A percentile compares a stretch with the other conserved stretches of the same genome.
phyloP scores from a whole-genome alignment of 371 early-diverging fungal genomes.

The Lichtheimia ramosa region DNA sequence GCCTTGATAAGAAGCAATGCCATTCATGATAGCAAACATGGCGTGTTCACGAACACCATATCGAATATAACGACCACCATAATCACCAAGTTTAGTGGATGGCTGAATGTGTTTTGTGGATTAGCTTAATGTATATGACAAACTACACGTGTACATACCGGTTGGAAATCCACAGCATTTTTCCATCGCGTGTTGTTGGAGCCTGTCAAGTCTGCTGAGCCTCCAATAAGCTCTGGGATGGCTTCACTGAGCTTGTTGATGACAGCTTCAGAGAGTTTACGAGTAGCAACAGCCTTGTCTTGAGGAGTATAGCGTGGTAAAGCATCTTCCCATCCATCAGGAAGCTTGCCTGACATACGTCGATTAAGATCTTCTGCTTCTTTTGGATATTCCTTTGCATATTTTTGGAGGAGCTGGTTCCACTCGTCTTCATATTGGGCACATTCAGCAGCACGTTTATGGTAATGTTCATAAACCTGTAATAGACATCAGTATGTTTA shows the following conservation, averaged over 20 bases:
- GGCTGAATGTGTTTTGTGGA: conserved; percentile 18
- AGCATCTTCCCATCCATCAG: conserved; percentile 68
- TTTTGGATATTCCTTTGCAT: conserved; percentile 64
- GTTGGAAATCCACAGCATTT: conserved; percentile 92
- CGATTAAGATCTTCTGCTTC: conserved; percentile 78
- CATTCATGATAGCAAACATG: conserved; percentile 98
- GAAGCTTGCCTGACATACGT: conserved; percentile 73
- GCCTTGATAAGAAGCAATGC: conserved; percentile 90
- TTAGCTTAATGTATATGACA: neutral
- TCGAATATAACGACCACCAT: conserved; percentile 90
- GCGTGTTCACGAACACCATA: conserved; percentile 99
- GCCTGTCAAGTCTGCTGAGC: conserved; percentile 99
- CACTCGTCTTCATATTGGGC: conserved; percentile 69
- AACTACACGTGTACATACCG: conserved; percentile 24
- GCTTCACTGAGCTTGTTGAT: conserved; percentile 73
- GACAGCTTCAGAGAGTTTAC: conserved; percentile 84
- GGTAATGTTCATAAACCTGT: conserved; percentile 67
- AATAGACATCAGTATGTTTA: neutral
- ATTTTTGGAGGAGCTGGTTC: conserved; percentile 71
- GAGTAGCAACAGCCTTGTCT: conserved; percentile 87
- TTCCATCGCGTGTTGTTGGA: conserved; percentile 97
- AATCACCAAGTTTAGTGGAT: conserved; percentile 73
- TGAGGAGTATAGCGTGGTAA: conserved; percentile 82
- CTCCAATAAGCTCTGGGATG: conserved; percentile 91
- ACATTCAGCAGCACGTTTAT: conserved; percentile 58